Conservation (phyloP, 495 filamentous ascomycete genomes). For the Sordaria brevicollis region DNA sequence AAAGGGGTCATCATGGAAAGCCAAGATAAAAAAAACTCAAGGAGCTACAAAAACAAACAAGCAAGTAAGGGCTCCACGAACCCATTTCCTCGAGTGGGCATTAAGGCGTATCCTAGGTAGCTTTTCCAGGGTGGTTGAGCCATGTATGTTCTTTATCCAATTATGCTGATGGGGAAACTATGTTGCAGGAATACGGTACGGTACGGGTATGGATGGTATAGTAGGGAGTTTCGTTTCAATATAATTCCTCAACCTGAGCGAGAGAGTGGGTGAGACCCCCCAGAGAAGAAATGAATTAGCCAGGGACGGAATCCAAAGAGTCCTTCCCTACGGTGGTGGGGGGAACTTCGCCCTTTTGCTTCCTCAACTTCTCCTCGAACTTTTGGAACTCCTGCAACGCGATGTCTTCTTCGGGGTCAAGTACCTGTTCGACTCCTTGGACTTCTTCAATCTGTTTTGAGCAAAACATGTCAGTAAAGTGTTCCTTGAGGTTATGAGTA, state of each 20-base stretch:
- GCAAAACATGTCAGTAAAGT: background rate
- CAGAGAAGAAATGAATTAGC: slow-evolving; percentile 18
- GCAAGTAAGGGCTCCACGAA: background rate
- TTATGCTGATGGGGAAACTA: background rate
- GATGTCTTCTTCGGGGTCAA: slow-evolving; percentile 88
- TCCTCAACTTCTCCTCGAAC: slow-evolving; percentile 88
- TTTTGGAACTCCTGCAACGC: slow-evolving; percentile 83
- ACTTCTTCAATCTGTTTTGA: slow-evolving; percentile 79
- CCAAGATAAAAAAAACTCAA: background rate
- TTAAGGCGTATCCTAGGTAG: background rate
- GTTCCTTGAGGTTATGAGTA: background rate
- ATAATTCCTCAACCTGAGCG: background rate
- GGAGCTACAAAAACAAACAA: no score
- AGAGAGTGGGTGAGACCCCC: background rate
- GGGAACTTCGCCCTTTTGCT: slow-evolving; percentile 51
- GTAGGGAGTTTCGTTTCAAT: background rate
- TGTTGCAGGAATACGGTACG: background rate
- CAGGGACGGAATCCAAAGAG: slow-evolving; percentile 50
- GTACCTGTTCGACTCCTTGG: slow-evolving; percentile 78
- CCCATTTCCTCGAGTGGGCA: background rate
- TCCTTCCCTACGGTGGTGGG: slow-evolving; percentile 56
- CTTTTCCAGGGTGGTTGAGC: background rate
- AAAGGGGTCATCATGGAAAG: no score
- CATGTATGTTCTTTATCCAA: background rate
- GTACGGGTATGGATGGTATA: background rate